Percentiles rank a stretch among this genome's conserved stretches.
Evolutionary conservation across 345 rosid species (phyloP).

Genomic region (Pugionium dolabratum): DNA sequence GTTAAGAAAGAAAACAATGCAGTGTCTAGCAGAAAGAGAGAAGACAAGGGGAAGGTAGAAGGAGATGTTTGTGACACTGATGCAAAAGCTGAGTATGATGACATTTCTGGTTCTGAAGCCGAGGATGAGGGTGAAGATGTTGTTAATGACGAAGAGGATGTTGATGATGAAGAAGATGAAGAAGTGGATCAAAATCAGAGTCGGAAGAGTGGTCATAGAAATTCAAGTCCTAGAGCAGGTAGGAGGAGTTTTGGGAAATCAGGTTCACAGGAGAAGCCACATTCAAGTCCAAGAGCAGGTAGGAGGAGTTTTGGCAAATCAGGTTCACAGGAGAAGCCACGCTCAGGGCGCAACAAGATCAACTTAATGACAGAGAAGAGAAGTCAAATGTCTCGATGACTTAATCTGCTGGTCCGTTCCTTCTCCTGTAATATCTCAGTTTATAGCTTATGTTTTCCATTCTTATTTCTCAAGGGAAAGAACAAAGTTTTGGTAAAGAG

Average conservation of each 20-base stretch:
- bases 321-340: slow-evolving; percentile 36
- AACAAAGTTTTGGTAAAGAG: not conserved
- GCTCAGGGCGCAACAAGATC: slow-evolving; percentile 33
- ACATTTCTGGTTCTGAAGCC: slow-evolving; percentile 42
- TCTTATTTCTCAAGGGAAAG: not conserved
- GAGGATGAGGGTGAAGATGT: slow-evolving; percentile 35
- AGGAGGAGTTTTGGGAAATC: slow-evolving; percentile 28
- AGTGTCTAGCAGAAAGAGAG: slow-evolving; percentile 41
- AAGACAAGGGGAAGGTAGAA: slow-evolving; percentile 44
- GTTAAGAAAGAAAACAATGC: slow-evolving; percentile 49
- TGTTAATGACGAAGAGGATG: slow-evolving; percentile 38
- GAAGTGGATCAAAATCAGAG: slow-evolving; percentile 28
- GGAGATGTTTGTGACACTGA: slow-evolving; percentile 42
- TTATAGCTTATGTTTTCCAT: not conserved
- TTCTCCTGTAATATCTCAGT: slow-evolving; percentile 18
- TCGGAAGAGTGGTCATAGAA: slow-evolving; percentile 30
- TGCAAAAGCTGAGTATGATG: slow-evolving; percentile 51
- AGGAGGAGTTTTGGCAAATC: slow-evolving; percentile 22
- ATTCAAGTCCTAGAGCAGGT: slow-evolving; percentile 31
- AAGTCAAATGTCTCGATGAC: slow-evolving; percentile 23
- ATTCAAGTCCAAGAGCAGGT: slow-evolving; percentile 31
- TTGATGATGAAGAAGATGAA: slow-evolving; percentile 26
- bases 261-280: slow-evolving; percentile 35
- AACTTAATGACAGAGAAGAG: slow-evolving; percentile 35
- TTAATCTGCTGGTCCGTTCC: slow-evolving; percentile 17